Percentiles rank a stretch among this genome's conserved stretches.
Evolutionary conservation across 352 stramenopile species (phyloP).

Genomic region (Globisporangium canariense): DNA sequence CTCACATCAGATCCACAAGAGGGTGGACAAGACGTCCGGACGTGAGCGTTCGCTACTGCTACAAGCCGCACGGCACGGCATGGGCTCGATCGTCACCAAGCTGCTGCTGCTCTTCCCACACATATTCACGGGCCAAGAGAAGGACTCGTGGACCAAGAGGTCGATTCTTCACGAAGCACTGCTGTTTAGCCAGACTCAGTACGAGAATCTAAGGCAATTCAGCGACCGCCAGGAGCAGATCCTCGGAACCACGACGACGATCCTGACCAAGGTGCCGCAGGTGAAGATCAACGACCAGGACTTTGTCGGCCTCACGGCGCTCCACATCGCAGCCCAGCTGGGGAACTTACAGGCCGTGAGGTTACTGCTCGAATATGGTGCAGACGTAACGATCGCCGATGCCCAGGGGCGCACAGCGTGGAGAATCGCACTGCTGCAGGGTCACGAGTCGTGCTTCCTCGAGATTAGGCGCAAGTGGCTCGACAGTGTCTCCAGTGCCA

Average conservation of each 20-base stretch:
- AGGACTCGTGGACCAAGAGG: constrained; percentile 40
- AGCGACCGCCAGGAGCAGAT: constrained; percentile 17
- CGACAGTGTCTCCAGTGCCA: constrained; percentile 10
- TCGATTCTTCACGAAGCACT: constrained; percentile 51
- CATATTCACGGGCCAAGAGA: constrained; percentile 32
- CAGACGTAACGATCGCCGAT: constrained; percentile 46
- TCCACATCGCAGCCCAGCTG: constrained; percentile 49
- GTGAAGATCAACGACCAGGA: constrained; percentile 46
- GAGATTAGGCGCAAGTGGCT: constrained; percentile 67
- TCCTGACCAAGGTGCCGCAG: constrained; percentile 32
- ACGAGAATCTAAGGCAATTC: constrained; percentile 15
- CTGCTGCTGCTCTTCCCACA: constrained; percentile 51
- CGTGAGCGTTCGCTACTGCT: constrained; percentile 44
- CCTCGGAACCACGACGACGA: constrained; percentile 23
- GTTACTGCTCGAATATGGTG: constrained; percentile 40
- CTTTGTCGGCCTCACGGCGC: constrained; percentile 49
- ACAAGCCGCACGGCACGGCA: constrained; percentile 39
- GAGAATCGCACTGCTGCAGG: constrained; percentile 49
- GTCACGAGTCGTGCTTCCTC: constrained; percentile 55
- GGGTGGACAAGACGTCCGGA: constrained; percentile 10
- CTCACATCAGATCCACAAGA: neutral
- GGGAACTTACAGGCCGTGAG: constrained; percentile 39
- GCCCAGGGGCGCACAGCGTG: constrained; percentile 45
- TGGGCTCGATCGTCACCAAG: constrained; percentile 41
- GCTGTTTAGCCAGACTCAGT: constrained; percentile 7